phyloP scores from a whole-genome alignment of 2,329 filamentous ascomycete species.

The Penicillium sp. region DNA sequence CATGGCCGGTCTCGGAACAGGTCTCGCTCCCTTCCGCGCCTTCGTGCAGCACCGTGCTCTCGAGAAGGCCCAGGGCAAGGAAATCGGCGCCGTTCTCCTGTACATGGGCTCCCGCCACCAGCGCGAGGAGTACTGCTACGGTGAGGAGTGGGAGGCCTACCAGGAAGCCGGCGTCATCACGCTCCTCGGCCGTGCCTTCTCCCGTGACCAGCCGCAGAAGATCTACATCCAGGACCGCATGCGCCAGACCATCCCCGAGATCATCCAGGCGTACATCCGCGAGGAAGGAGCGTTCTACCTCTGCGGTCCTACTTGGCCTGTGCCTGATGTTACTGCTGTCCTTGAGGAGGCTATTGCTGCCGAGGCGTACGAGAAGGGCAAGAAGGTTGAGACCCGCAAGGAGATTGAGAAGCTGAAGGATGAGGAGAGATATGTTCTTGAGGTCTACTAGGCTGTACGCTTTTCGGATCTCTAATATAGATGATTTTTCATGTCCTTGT shows the following conservation, averaged over 20 bases:
- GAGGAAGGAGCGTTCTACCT: constrained; percentile 95
- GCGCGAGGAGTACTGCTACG: constrained; percentile 97
- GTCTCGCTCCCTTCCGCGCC: constrained; percentile 97
- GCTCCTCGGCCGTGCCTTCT: constrained; percentile 90
- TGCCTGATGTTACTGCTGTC: constrained; percentile 93
- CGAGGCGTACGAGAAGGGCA: constrained; percentile 69
- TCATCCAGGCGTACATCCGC: constrained; percentile 82
- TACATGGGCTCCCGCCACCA: constrained; percentile 98
- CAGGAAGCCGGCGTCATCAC: constrained; percentile 95
- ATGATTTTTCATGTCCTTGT: constrained; percentile 16
- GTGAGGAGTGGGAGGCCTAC: constrained; percentile 99
- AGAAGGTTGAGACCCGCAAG: constrained; percentile 83
- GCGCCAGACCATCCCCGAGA: constrained; percentile 82
- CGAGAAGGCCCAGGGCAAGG: constrained; percentile 96
- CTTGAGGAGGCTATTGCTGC: constrained; percentile 86
- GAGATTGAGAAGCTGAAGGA: constrained; percentile 99
- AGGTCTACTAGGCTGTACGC: constrained; percentile 75
- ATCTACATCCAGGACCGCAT: constrained; percentile 99
- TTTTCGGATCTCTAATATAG: neutral
- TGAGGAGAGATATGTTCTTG: constrained; percentile 87
- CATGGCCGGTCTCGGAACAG: constrained; percentile 98
- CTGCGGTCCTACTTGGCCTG: constrained; percentile 97
- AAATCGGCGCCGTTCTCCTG: constrained; percentile 88
- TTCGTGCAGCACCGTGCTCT: constrained; percentile 98
- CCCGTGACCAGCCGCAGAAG: constrained; percentile 95